phyloP scores from a whole-genome alignment of 208 protist species.

The Crithidia brevicula region DNA sequence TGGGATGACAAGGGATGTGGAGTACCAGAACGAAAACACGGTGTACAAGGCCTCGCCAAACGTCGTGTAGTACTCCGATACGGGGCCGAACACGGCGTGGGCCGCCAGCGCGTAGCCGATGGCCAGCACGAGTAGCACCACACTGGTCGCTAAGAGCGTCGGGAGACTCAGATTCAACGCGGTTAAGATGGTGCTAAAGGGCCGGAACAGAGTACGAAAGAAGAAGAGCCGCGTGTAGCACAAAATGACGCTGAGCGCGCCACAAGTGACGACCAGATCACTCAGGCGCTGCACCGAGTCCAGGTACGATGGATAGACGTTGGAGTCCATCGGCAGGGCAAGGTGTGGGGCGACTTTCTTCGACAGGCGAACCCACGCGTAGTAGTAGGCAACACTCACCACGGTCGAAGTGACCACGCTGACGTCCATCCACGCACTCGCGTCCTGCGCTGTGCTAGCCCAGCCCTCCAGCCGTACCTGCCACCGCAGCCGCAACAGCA shows the following conservation, averaged over 20 bases:
- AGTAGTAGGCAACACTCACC: constrained; percentile 13
- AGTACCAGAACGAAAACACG: constrained; percentile 14
- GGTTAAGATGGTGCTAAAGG: background rate
- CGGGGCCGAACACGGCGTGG: constrained; percentile 15
- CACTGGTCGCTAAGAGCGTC: background rate
- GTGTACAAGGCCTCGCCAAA: constrained; percentile 17
- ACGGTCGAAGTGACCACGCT: background rate
- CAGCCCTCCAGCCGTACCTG: background rate
- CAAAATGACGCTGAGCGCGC: constrained; percentile 2
- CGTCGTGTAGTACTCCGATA: constrained; percentile 6
- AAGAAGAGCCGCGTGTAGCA: constrained; percentile 21
- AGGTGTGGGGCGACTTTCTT: background rate
- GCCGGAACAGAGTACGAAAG: constrained; percentile 4
- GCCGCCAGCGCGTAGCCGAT: constrained; percentile 13
- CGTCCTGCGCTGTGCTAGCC: background rate
- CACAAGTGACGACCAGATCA: background rate
- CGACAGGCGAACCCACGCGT: constrained; percentile 7
- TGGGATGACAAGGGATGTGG: background rate
- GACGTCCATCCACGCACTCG: constrained; percentile 24
- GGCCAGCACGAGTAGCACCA: background rate
- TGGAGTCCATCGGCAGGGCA: background rate
- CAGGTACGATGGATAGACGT: constrained; percentile 17
- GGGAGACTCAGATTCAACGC: constrained; percentile 8
- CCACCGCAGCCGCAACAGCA: constrained; percentile 4
- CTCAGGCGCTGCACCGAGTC: background rate